Percentiles rank a stretch among this genome's conserved stretches.
phyloP scores from a whole-genome alignment of 305 asterid genomes.

The Plantago rigida region DNA sequence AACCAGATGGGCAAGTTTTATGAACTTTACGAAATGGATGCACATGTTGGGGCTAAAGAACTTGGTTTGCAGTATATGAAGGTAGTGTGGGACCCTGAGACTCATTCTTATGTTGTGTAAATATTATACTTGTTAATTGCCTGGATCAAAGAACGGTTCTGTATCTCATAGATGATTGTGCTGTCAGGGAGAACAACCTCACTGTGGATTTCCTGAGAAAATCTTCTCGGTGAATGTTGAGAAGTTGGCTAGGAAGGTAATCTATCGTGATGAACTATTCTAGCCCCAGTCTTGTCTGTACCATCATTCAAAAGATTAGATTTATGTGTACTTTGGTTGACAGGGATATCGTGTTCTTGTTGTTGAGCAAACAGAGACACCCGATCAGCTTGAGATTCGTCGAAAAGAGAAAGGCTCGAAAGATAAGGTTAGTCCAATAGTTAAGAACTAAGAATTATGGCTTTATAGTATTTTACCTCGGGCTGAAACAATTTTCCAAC shows the following conservation, averaged over 20 bases:
- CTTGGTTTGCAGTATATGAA: slow-evolving; percentile 97
- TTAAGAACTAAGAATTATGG: slow-evolving; percentile 12
- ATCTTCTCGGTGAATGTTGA: slow-evolving; percentile 74
- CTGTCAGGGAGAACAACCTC: slow-evolving; percentile 94
- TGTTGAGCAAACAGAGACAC: slow-evolving; percentile 98
- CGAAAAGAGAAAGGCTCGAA: slow-evolving; percentile 77
- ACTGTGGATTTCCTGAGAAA: slow-evolving; percentile 98
- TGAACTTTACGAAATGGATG: slow-evolving; percentile 97
- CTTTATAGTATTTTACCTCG: slow-evolving; percentile 16
- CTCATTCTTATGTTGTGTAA: slow-evolving; percentile 15
- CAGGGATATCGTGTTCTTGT: slow-evolving; percentile 96
- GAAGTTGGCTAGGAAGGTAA: slow-evolving; percentile 86
- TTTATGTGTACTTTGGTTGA: slow-evolving; percentile 24
- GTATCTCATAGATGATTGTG: slow-evolving; percentile 29
- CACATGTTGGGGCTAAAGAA: slow-evolving; percentile 93
- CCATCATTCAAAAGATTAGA: slow-evolving; percentile 18
- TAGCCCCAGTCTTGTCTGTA: slow-evolving; percentile 9
- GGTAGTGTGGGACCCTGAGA: slow-evolving; percentile 37
- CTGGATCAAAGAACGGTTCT: slow-evolving; percentile 7
- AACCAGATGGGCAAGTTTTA: slow-evolving; percentile 96
- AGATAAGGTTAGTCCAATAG: slow-evolving; percentile 59
- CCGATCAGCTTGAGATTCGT: slow-evolving; percentile 90
- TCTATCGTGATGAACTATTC: slow-evolving; percentile 20
- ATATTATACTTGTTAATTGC: slow-evolving; percentile 3
- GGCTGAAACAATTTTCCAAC: slow-evolving; percentile 23